Conservation (phyloP, 176 grass and related monocot species). For the Eragrostis nindensis region DNA sequence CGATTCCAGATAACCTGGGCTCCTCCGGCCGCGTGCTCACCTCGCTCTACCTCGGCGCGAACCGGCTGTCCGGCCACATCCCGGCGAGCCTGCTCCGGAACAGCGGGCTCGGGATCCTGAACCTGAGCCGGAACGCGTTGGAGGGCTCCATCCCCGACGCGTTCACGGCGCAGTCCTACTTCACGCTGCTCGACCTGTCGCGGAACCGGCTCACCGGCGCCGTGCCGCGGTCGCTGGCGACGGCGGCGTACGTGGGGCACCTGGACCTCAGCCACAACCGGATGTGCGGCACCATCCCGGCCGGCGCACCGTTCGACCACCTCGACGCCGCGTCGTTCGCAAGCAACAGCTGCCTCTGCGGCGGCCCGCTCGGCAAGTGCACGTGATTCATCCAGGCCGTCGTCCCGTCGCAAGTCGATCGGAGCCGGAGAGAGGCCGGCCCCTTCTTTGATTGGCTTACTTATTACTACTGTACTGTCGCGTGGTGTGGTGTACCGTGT, state of each 20-base stretch:
- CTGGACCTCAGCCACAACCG: conserved; percentile 93
- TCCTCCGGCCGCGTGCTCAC: conserved; percentile 52
- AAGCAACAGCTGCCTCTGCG: conserved; percentile 82
- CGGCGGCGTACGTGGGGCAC: conserved; percentile 81
- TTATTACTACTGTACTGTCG: neutral
- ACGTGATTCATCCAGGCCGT: conserved; percentile 37
- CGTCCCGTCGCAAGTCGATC: conserved; percentile 1
- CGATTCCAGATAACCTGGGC: conserved; percentile 56
- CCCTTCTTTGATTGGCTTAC: neutral
- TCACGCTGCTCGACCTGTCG: conserved; percentile 86
- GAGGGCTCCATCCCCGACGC: conserved; percentile 73
- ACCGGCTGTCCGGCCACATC: conserved; percentile 62
- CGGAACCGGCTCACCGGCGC: conserved; percentile 68
- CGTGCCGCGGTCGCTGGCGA: conserved; percentile 66
- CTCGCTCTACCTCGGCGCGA: conserved; percentile 69
- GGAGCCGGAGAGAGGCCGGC: neutral
- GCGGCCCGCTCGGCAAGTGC: conserved; percentile 80
- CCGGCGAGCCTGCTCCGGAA: conserved; percentile 55
- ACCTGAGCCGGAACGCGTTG: conserved; percentile 87
- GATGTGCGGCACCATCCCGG: conserved; percentile 72
- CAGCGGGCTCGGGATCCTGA: conserved; percentile 79
- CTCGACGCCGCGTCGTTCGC: conserved; percentile 70
- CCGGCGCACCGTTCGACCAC: conserved; percentile 73
- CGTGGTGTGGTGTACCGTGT: conserved; percentile 22
- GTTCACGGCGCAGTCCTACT: conserved; percentile 69